Evolutionary conservation across 2,329 filamentous ascomycete species (phyloP), one percentile per base, ranked within the genome.

Genomic region (Cyphellophora attinorum): DNA sequence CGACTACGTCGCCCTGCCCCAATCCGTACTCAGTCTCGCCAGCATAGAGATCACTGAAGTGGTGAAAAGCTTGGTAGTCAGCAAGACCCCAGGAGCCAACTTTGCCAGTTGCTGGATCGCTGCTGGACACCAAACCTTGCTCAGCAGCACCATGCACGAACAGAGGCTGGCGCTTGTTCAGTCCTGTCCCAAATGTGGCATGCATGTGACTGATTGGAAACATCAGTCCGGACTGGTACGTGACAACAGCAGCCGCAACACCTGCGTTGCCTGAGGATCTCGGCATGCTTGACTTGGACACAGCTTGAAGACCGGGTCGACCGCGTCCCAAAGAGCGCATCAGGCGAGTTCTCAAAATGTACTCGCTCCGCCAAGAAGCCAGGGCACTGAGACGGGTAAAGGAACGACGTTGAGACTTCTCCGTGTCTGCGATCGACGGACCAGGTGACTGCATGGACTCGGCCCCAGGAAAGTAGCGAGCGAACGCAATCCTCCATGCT

Each of bases 281-380:
- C 13, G 67, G 57, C 5, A 72, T 60, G 8, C 75, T 73, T 37
- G 72, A 54, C 50, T 67, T 60, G 30, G 65, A 59, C 18, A 68
- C 55, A 6, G 66, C 63, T 23, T 79, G 70, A 11, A 48, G 71
- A 6, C 57, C 52, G 23, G 89, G 85, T 53, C 88, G 93, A 33
- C 89, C 91, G 40, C 85, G 78, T 30, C 72, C 73, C 38, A 96
- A 66, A 42, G 84, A 91, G 29, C 86, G 76, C 34, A 96, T 64
- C 33, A 96, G 71, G 30, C 85, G 75, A 2, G 86, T 95, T 30
- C 91, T 74, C 37, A 94, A 63, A 31, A 96, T 81, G 52, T 96
- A 98, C 58, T 98, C 91, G 58, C 85, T 95, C 48, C 89, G 76
- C 89, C 91, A 96, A 6, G 88, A 91, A n/a, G 86, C 82, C 41